Base-by-base conservation (phyloP, 805 yeast genomes). In the Kuraishia cidri region DNA sequence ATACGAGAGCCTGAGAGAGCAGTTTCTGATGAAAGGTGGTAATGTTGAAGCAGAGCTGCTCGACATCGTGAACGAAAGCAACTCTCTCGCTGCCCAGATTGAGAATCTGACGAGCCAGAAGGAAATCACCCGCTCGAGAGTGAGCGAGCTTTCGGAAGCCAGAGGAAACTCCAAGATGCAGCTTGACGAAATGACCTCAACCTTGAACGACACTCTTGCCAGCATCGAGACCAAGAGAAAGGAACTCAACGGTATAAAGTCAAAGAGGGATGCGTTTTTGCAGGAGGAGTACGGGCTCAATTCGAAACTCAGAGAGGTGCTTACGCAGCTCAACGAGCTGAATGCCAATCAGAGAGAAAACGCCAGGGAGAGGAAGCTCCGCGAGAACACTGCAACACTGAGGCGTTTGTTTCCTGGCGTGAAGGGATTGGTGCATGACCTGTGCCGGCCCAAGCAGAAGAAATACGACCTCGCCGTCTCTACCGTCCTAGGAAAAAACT, bases 321-420 rank as follows among this genome's bases (percentile, higher is more conserved):
- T 82, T 19, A 42, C 69, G 2, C 69, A 69, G 43, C 59, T 90
- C 29, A 81, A 81, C 38, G 94, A 83, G 34, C 56, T 84, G 24
- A 75, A 75, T 32, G 87, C 95, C 1, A 74, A 68, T 37, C 81
- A 78, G 51, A 72, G 90, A 42, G 96, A 84, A 44, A 65, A 87
- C 0, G 70, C 71, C 26, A 72, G 75, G 39, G 95, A 87, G 40
- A 66, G 69, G 31, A 72, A 66, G 39, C 56, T 83, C 26, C 64
- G 90, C 35, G 95, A 87, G 42, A 83, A 81, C 39, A 78, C 84
- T 3, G 56, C 76, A 0, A 66, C 75, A 34, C 57, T 92, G 34
- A 79, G 74, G 44, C 75, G 85, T 46, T 54, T 79, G n/a, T 71
- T 81, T 40, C 92, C 95, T 1, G 87, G 95, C 4, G 94, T 92